Evolutionary conservation across 257 asterid species (phyloP).

Genomic region (Ocimum tenuiflorum): DNA sequence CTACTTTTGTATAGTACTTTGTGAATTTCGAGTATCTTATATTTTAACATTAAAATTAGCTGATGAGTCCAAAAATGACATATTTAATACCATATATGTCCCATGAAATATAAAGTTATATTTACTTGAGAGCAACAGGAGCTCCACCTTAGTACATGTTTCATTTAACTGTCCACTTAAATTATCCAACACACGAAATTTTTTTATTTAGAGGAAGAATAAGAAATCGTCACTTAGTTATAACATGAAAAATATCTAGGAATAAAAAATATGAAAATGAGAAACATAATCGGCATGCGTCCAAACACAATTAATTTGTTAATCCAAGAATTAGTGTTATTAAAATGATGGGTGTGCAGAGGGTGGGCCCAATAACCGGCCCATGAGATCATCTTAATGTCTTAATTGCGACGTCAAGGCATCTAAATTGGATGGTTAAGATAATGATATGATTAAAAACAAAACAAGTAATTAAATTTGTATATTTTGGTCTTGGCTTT

Average conservation of each 20-base stretch:
- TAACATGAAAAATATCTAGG: background rate
- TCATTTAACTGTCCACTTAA: too few relatives aligned
- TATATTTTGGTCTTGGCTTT: conserved; percentile 15
- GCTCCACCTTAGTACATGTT: too few relatives aligned
- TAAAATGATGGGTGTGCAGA: conserved; percentile 29
- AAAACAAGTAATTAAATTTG: conserved; percentile 6
- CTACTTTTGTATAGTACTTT: too few relatives aligned
- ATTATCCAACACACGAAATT: too few relatives aligned
- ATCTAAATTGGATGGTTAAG: conserved; percentile 31
- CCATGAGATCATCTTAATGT: conserved; percentile 62
- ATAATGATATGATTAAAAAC: conserved; percentile 36
- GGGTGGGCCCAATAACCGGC: conserved; percentile 57
- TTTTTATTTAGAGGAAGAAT: too few relatives aligned
- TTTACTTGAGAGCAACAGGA: too few relatives aligned
- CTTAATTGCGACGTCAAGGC: conserved; percentile 34
- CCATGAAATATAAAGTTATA: background rate
- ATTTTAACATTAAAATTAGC: background rate
- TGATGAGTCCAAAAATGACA: too few relatives aligned
- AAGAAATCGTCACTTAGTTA: too few relatives aligned
- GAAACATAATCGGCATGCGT: conserved; percentile 31
- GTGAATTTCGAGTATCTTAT: too few relatives aligned
- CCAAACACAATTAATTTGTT: conserved; percentile 15
- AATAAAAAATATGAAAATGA: background rate
- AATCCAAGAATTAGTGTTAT: conserved; percentile 21
- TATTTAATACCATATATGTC: too few relatives aligned